Conservation (phyloP, 176 grass and related monocot genomes). For the Rhynchospora breviuscula region DNA sequence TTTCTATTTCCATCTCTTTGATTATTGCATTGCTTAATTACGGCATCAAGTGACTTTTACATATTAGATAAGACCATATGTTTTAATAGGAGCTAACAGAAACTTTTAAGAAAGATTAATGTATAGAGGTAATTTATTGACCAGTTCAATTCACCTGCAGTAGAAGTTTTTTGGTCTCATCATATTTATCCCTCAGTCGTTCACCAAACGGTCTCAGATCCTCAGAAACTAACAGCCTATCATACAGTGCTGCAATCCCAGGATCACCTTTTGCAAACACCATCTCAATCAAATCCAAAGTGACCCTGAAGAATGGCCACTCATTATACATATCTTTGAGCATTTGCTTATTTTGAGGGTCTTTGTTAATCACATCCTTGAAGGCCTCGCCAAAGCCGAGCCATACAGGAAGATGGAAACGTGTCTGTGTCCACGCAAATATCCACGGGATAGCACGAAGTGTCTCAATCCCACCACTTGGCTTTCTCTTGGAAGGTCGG, state of each 20-base stretch:
- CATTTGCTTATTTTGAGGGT: slow-evolving; percentile 62
- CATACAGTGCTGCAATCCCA: slow-evolving; percentile 80
- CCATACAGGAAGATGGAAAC: slow-evolving; percentile 98
- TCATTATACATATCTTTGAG: slow-evolving; percentile 97
- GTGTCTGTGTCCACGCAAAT: slow-evolving; percentile 99
- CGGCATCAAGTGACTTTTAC: neutral
- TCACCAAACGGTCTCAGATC: slow-evolving; percentile 76
- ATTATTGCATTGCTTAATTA: neutral
- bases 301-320: slow-evolving; percentile 99
- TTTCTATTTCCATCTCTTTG: neutral
- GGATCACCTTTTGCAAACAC: slow-evolving; percentile 99
- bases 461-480: slow-evolving; percentile 90
- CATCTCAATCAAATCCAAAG: slow-evolving; percentile 97
- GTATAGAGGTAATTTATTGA: neutral
- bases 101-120: neutral
- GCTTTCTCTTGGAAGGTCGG: slow-evolving; percentile 93
- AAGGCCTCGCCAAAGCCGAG: slow-evolving; percentile 86
- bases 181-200: slow-evolving; percentile 67
- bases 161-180: slow-evolving; percentile 80
- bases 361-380: slow-evolving; percentile 69
- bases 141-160: slow-evolving; percentile 62
- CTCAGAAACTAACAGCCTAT: slow-evolving; percentile 78
- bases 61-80: neutral
- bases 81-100: neutral
- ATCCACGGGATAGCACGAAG: slow-evolving; percentile 99